phyloP scores from a whole-genome alignment of 352 stramenopile genomes.

The Phytophthora fragariaefolia region DNA sequence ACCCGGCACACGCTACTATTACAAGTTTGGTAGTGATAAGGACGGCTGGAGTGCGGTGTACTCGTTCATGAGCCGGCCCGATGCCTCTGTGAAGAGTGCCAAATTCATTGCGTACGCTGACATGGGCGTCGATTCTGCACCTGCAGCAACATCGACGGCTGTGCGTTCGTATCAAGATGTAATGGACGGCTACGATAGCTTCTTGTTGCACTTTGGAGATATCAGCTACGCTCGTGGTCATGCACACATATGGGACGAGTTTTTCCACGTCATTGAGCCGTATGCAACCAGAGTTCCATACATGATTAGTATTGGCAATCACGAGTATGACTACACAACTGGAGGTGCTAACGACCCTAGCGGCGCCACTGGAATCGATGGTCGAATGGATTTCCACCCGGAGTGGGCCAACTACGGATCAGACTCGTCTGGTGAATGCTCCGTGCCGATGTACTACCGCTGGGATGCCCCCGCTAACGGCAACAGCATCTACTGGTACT shows the following conservation, averaged over 20 bases:
- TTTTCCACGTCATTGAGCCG: constrained; percentile 76
- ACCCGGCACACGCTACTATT: constrained; percentile 63
- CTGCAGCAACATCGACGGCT: constrained; percentile 65
- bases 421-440: constrained; percentile 79
- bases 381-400: constrained; percentile 74
- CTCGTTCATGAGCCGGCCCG: constrained; percentile 60
- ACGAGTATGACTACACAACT: constrained; percentile 80
- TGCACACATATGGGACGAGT: constrained; percentile 75
- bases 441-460: constrained; percentile 78
- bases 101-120: constrained; percentile 88
- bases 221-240: constrained; percentile 75
- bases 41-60: constrained; percentile 76
- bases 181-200: constrained; percentile 69
- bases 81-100: constrained; percentile 43
- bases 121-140: constrained; percentile 76
- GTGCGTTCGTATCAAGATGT: constrained; percentile 69
- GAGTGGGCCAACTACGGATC: constrained; percentile 73
- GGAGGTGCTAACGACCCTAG: constrained; percentile 66
- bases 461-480: constrained; percentile 70
- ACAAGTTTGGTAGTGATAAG: constrained; percentile 79
- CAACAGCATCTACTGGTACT: constrained; percentile 89
- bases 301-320: constrained; percentile 83
- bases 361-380: constrained; percentile 50
- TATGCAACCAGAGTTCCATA: constrained; percentile 77
- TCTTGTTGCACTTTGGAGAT: constrained; percentile 80